Evolutionary conservation across 2,329 filamentous ascomycete genomes (phyloP), one percentile per base, ranked within the genome.

Genomic region (Fusarium brachygibbosum): DNA sequence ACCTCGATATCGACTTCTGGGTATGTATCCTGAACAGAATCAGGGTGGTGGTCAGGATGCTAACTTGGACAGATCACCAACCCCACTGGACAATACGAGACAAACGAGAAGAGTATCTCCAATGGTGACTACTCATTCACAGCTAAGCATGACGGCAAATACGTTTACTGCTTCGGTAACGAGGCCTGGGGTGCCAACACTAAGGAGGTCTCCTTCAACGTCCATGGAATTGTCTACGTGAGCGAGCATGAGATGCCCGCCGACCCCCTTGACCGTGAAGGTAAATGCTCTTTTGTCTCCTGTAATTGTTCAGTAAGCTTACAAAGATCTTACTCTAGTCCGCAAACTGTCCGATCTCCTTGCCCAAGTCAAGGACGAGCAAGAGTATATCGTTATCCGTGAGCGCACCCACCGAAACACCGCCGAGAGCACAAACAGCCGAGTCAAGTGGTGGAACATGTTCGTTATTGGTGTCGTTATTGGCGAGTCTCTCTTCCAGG

Each of bases 391-490:
- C 77, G 90, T 99, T 68, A 84, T 98, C 62, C 92, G 96, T 75
- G 96, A 99, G 84, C 89, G 96, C 77, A 97, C 93, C 74, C 96
- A 99, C 86, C 89, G 96, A 79, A 99, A 99, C 85, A 99, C 96
- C 12, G 96, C 96, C 70, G 96, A 99, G 85, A 98, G 94, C 87
- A 99, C 96, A 76, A 99, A 99, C 82, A 88, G 90, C 74, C 88
- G 96, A 72, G 96, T 99, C 79, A 99, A 99, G 86, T 99, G 96
- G 96, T 99, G 96, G 96, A 98, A 96, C 81, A 88, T 98, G 75
- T 98, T 98, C 82, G 94, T 99, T 82, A 89, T 99, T 70, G 87
- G 89, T 58, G 90, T 98, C 51, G 88, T 99, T 68, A 86, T 97
- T 71, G 94, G 92, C 76, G 93, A 98, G 85, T 96, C 94, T 65